Evolutionary conservation across 106 monocot species (phyloP).

Genomic region (Dendrobium huoshanense): DNA sequence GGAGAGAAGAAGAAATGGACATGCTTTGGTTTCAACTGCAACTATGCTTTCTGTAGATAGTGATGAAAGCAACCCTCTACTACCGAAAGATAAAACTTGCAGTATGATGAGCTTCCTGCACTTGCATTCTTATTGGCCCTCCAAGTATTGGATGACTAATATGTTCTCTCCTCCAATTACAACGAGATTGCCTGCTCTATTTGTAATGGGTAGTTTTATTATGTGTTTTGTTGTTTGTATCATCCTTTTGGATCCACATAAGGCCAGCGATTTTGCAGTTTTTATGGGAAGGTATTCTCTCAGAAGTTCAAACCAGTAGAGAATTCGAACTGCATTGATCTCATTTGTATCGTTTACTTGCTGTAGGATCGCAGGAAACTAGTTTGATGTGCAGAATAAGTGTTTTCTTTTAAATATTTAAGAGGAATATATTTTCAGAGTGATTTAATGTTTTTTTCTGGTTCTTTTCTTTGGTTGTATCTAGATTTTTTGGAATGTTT

Average conservation of each 20-base stretch:
- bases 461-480: too few relatives aligned
- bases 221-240: slow-evolving; percentile 69
- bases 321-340: background rate
- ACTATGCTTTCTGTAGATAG: slow-evolving; percentile 1
- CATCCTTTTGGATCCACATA: slow-evolving; percentile 53
- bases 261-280: slow-evolving; percentile 27
- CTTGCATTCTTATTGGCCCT: slow-evolving; percentile 16
- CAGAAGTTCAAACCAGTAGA: background rate
- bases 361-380: too few relatives aligned
- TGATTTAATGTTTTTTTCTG: too few relatives aligned
- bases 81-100: slow-evolving; percentile 14
- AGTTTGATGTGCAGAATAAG: too few relatives aligned
- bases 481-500: too few relatives aligned
- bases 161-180: slow-evolving; percentile 14
- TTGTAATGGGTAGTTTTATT: slow-evolving; percentile 34
- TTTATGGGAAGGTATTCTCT: slow-evolving; percentile 39
- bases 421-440: too few relatives aligned
- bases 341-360: too few relatives aligned
- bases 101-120: slow-evolving; percentile 10
- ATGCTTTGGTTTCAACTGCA: slow-evolving; percentile 1
- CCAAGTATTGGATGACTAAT: slow-evolving; percentile 5
- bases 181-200: slow-evolving; percentile 23
- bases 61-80: slow-evolving; percentile 26
- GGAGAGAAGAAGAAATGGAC: slow-evolving; percentile 1
- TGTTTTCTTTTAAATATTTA: too few relatives aligned